phyloP scores from a whole-genome alignment of 805 yeast genomes.

The Metschnikowia cubensis region DNA sequence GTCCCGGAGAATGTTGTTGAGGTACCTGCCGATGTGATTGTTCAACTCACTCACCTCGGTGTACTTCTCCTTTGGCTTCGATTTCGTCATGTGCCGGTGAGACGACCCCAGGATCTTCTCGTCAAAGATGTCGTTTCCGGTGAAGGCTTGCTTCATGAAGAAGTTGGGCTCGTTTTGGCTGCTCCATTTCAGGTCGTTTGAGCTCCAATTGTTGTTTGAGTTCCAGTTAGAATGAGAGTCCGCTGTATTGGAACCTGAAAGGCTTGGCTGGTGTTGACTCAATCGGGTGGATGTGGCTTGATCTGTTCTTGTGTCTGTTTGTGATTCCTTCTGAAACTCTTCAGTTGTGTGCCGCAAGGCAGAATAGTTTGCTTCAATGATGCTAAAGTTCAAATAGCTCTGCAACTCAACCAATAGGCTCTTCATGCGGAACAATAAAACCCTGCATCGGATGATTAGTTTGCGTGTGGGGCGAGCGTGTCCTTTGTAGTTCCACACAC shows the following conservation, averaged over 20 bases:
- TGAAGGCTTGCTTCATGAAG: constrained; percentile 13
- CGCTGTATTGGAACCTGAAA: too few relatives aligned
- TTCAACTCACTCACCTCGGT: constrained; percentile 27
- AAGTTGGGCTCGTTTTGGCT: constrained; percentile 8
- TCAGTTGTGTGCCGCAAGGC: constrained; percentile 30
- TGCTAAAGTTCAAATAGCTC: constrained; percentile 53
- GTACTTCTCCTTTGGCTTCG: constrained; percentile 5
- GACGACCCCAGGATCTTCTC: constrained; percentile 17
- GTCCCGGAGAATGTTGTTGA: constrained; percentile 62
- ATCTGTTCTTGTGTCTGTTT: background rate
- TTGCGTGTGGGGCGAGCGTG: constrained; percentile 41
- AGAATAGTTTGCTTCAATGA: constrained; percentile 53
- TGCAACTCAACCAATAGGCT: constrained; percentile 53
- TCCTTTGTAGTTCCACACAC: constrained; percentile 61
- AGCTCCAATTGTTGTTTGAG: too few relatives aligned
- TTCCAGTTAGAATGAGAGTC: too few relatives aligned
- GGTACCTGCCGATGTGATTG: constrained; percentile 47
- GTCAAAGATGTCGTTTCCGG: constrained; percentile 22
- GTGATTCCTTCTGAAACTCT: constrained; percentile 5
- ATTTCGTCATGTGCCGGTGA: constrained; percentile 6
- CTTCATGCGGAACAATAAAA: constrained; percentile 55
- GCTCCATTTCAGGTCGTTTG: background rate
- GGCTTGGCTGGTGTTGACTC: background rate
- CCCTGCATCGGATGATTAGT: constrained; percentile 53
- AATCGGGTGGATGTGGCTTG: background rate